Evolutionary conservation across 1,139 yeast genomes (phyloP), one percentile per base, ranked within the genome.

Genomic region (Candida albicans): DNA sequence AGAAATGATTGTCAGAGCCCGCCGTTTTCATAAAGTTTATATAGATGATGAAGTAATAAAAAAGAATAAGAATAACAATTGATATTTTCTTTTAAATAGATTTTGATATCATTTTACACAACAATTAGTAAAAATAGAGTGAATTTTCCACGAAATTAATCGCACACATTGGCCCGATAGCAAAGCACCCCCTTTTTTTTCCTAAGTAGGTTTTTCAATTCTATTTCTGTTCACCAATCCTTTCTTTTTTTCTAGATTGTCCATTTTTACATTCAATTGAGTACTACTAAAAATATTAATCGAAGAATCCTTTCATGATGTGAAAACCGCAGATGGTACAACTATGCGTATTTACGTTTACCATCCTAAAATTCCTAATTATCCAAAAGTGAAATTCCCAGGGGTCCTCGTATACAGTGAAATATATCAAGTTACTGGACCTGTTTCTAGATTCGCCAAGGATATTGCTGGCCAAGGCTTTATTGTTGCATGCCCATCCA

Each of bases 381-480:
- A 84, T 62, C 93, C 95, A 15, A 64, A 73, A 30, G 95, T 87
- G 41, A 82, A 80, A 58, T 87, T 85, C 57, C 95, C 95, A 1
- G 95, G 86, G 32, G 95, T 87, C 2, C 66, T 87, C 32, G 89
- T 85, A 8, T 33, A 15, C 33, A 81, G 88, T 49, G 95, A 87
- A 61, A 87, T 87, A 52, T 87, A 87, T 61, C 95, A 87, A 62
- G 91, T 83, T 24, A 82, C 84, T 10, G 87, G 87, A 0, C 95
- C 95, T 2, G 95, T 87, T 12, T 68, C 86, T 6, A 69, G 95
- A 48, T 82, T 86, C 58, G 93, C 89, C 34, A 82, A 82, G 54
- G 84, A 78, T 54, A 86, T 87, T 54, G 93, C 93, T 2, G 83
- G 89, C 14, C 85, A 84, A 55, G 95, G 95, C 0, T 87, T 77